phyloP scores from a whole-genome alignment of 257 asterid genomes.

The Jacaranda mimosifolia region DNA sequence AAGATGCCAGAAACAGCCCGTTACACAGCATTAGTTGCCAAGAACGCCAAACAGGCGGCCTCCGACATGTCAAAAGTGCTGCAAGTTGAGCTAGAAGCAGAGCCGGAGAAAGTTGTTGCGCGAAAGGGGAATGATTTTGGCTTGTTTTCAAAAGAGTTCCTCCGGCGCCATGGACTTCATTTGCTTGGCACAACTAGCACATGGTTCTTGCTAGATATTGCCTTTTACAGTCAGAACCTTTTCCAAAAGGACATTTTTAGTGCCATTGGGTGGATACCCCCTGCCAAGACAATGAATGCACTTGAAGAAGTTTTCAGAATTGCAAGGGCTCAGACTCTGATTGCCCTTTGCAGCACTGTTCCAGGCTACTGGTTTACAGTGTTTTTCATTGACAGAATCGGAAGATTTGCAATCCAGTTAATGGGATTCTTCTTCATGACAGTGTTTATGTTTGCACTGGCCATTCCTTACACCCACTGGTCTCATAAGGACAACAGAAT shows the following conservation, averaged over 20 bases:
- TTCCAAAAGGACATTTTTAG: constrained; percentile 60
- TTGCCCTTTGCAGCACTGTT: constrained; percentile 61
- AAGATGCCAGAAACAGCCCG: constrained; percentile 70
- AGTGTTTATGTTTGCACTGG: constrained; percentile 59
- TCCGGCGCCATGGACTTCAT: constrained; percentile 56
- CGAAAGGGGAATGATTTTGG: constrained; percentile 41
- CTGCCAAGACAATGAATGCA: constrained; percentile 56
- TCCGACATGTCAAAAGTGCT: constrained; percentile 56
- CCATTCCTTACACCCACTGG: constrained; percentile 65
- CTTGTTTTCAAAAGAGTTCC: constrained; percentile 42
- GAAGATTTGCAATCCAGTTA: constrained; percentile 57
- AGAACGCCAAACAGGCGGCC: constrained; percentile 54
- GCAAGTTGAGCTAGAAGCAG: constrained; percentile 50
- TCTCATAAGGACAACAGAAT: constrained; percentile 47
- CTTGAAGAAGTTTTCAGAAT: constrained; percentile 55
- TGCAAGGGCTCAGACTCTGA: constrained; percentile 58
- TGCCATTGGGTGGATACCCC: constrained; percentile 65
- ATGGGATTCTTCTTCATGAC: constrained; percentile 75
- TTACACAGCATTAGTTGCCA: constrained; percentile 58
- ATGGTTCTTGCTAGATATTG: constrained; percentile 62
- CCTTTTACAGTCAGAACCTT: constrained; percentile 60
- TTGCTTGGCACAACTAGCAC: constrained; percentile 58
- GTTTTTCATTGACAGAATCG: constrained; percentile 52
- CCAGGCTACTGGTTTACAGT: constrained; percentile 76
- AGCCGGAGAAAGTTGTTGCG: constrained; percentile 28